A percentile compares a stretch with the other conserved stretches of the same genome.
These are phyloP conservation scores for Aspergillus terreus DNA, from an alignment of 2,329 filamentous ascomycete species.

Conservation along the genomic window DNA sequence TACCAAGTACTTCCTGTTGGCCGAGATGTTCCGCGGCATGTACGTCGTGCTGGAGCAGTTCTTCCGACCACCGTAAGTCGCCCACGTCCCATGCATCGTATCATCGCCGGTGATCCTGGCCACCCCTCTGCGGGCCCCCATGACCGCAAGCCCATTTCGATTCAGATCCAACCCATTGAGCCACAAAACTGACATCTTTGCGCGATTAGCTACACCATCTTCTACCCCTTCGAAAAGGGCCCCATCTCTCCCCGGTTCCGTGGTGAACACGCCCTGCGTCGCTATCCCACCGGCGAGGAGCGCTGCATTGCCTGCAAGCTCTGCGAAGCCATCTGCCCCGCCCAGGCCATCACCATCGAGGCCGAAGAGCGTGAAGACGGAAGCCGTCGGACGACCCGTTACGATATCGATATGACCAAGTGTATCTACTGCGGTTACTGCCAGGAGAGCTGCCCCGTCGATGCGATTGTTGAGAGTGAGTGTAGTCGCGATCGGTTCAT, in stretches of 20 bases:
- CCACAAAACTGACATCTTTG: slow-evolving; percentile 1
- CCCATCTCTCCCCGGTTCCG: slow-evolving; percentile 97
- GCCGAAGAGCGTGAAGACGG: slow-evolving; percentile 97
- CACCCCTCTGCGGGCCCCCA: not conserved
- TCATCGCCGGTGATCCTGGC: not conserved
- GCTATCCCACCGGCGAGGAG: slow-evolving; percentile 97
- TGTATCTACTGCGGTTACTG: slow-evolving; percentile 99
- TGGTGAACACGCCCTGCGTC: slow-evolving; percentile 92
- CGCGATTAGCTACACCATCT: slow-evolving; percentile 83
- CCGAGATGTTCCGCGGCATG: slow-evolving; percentile 96
- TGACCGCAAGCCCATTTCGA: not conserved
- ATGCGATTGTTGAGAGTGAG: slow-evolving; percentile 78
- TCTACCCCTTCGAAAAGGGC: slow-evolving; percentile 98
- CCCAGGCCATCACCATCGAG: slow-evolving; percentile 98
- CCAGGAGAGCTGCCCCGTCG: slow-evolving; percentile 97
- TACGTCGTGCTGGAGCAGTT: slow-evolving; percentile 96
- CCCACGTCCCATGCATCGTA: not conserved
- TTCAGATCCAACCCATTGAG: not conserved
- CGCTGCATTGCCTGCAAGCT: slow-evolving; percentile 99
- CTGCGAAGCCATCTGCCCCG: slow-evolving; percentile 96
- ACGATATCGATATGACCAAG: slow-evolving; percentile 99
- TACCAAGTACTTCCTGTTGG: slow-evolving; percentile 91
- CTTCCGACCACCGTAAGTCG: slow-evolving; percentile 91
- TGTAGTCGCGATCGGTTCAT: slow-evolving; percentile 19
- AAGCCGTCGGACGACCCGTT: slow-evolving; percentile 89